Base-by-base conservation (phyloP, 139 green algal species). In the Penium margaritaceum region DNA sequence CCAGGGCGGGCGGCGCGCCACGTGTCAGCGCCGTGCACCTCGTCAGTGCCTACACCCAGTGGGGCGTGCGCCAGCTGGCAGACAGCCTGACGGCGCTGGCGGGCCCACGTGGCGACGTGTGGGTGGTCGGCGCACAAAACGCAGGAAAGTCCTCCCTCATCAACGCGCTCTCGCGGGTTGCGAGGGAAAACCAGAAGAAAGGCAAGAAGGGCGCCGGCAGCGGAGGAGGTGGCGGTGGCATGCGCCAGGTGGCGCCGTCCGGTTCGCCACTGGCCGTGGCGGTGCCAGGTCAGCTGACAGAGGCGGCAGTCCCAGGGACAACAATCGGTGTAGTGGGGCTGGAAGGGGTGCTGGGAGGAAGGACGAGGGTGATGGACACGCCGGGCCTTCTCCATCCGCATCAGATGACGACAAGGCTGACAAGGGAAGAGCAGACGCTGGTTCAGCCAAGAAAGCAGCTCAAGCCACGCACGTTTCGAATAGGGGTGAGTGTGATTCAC, bases 91-190 rank as follows among this genome's bases (percentile, higher is more conserved):
- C 32, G 9, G 39, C 27, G 12, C 21, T 63, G 3, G 38, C 58
- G 15, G 84, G 78, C 1, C 14, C 14, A 27, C 76, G 85, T 34
- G 91, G 90, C 19, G 91, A 98, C 64, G 83, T 96, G 53, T 98
- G 90, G 89, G 91, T 98, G 38, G 86, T 98, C 36, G 89, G 90
- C 9, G 87, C 86, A 4, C 87, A 92, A 79, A 92, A 92, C 79
- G 91, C 91, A n/a, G 94, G 94, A 70, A 99, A 99, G 81, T 91
- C 81, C 70, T 91, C 83, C 0, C 88, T 99, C 27, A 95, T 99
- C 74, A 91, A 89, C 70, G 88, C 92, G 12, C 90, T 99, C 85
- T 85, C 15, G 21, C 17, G n/a, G n/a, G n/a, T n/a, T n/a, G n/a
- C n/a, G n/a, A n/a, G n/a, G n/a, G n/a, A n/a, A n/a, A n/a, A n/a